Percentiles rank a stretch among this genome's conserved stretches.
Conservation (phyloP, 257 asterid species). For the Schizonepeta tenuifolia region DNA sequence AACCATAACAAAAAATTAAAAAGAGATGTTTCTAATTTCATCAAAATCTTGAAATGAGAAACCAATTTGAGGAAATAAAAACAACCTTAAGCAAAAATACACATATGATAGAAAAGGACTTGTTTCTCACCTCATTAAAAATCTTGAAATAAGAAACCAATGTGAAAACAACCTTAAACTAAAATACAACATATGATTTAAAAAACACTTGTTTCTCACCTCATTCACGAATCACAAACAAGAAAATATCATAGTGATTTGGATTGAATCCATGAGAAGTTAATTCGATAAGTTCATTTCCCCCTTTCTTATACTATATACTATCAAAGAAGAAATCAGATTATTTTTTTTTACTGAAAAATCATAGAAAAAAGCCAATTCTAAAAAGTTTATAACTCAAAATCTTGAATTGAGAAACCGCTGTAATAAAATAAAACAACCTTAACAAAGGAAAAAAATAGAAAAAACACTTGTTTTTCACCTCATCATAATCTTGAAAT, state of each 20-base stretch:
- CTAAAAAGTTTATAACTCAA: neutral
- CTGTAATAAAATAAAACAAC: neutral
- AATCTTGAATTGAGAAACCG: conserved; percentile 18
- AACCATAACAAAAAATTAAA: neutral
- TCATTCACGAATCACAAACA: no score
- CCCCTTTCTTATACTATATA: neutral
- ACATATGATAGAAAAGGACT: neutral
- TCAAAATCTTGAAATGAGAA: conserved; percentile 21
- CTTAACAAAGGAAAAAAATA: neutral
- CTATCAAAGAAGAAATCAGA: neutral
- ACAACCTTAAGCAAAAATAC: neutral
- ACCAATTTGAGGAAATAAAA: neutral
- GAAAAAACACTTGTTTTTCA: no score
- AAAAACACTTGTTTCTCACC: no score
- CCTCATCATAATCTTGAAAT: neutral
- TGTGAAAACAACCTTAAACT: neutral
- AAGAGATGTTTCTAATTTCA: neutral
- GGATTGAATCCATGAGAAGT: neutral
- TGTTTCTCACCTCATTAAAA: neutral
- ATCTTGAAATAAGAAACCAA: conserved; percentile 19
- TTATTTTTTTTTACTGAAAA: neutral
- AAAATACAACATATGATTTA: neutral
- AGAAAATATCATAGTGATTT: no score
- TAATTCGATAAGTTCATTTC: neutral
- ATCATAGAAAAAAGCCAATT: neutral